Base-by-base conservation (phyloP, 2,329 filamentous ascomycete species). In the Paecilomyces formosus region DNA sequence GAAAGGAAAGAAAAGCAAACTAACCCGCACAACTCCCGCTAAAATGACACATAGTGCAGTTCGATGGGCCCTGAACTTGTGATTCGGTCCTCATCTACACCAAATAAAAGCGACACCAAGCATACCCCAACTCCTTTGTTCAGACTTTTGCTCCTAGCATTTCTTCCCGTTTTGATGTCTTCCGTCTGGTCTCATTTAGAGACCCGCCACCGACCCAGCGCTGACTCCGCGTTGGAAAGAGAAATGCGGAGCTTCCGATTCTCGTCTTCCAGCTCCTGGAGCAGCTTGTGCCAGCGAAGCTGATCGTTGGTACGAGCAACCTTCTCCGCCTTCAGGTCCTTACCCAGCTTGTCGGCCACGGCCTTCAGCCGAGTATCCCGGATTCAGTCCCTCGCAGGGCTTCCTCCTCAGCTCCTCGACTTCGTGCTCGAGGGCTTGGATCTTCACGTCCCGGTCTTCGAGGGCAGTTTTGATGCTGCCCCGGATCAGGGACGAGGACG, bases 231-330 rank as follows among this genome's bases (percentile, higher is more conserved):
- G 31, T 66, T 63, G 22, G 64, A 68, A 50, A 58, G n/a, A 6
- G 61, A 57, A 51, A 66, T 63, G 2, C 52, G 60, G 12, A 67
- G 61, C 52, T 61, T 63, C 30, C 57, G 61, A 24, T 58, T 60
- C 35, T 68, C 58, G 0, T 54, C 61, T 49, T 64, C 58, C 21
- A 66, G 56, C 35, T 61, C 62, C 3, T 52, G 55, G 26, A 53
- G 57, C 55, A 45, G 49, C 50, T 57, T 61, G 51, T 53, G 39
- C 60, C 57, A 63, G 30, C 58, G 56, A 21, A 66, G 26, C 26
- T 63, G 60, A 13, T 65, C 60, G 21, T 65, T 58, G 13, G 52
- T 61, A 13, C 57, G 57, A n/a, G 56, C 59, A 12, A 60, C 53
- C 39, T 58, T 60, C 50, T 62, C 62, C 28, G 30, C 55, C 1